Conservation (phyloP, 345 rosid species). For the Syzygium aqueum region DNA sequence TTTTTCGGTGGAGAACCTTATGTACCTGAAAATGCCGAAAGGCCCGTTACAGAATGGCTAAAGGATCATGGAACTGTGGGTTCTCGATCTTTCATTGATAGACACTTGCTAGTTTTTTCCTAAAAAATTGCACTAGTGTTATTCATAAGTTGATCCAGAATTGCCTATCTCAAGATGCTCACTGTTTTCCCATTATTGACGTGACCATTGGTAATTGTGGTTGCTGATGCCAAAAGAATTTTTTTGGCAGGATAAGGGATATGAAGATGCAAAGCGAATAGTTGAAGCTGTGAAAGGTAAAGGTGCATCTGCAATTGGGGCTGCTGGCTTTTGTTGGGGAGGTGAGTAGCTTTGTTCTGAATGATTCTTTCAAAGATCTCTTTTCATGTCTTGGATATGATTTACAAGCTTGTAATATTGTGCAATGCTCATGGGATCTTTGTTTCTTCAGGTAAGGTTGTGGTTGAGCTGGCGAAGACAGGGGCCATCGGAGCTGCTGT, state of each 20-base stretch:
- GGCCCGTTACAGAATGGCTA: not conserved
- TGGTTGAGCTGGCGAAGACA: not conserved
- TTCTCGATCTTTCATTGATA: not conserved
- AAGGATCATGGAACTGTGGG: not conserved
- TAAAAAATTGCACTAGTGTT: not conserved
- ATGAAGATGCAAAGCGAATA: not conserved
- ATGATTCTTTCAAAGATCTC: not conserved
- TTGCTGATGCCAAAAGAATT: not conserved
- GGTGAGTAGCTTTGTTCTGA: conserved; percentile 1
- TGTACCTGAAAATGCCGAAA: not conserved
- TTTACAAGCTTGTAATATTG: not conserved
- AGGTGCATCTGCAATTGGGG: conserved; percentile 22
- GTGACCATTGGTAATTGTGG: not conserved
- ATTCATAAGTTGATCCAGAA: not conserved
- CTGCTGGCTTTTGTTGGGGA: conserved; percentile 32
- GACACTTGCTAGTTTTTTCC: not conserved
- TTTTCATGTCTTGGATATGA: not conserved
- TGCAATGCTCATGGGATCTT: not conserved
- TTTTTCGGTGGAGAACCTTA: conserved; percentile 16
- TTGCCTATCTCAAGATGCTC: not conserved
- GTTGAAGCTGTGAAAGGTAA: conserved; percentile 12
- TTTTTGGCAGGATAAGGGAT: not conserved
- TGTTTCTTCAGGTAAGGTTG: not conserved
- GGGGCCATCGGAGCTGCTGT: not conserved
- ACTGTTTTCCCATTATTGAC: not conserved